A percentile compares a stretch with the other conserved stretches of the same genome.
These are phyloP conservation scores for Akanthomyces dipterigenus DNA, from an alignment of 2,329 filamentous ascomycete species.

Conservation along the genomic window DNA sequence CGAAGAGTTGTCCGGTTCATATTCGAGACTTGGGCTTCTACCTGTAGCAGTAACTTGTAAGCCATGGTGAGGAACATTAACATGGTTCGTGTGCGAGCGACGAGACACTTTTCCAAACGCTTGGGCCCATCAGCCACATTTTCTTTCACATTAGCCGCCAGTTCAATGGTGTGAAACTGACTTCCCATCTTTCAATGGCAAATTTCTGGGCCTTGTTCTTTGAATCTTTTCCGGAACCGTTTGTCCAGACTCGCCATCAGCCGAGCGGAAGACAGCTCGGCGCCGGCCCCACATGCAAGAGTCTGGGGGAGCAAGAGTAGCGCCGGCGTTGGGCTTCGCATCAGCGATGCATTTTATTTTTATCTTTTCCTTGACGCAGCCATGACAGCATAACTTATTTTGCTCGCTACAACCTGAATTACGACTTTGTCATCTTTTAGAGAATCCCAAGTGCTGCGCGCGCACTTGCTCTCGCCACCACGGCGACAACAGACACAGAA, in stretches of 20 bases:
- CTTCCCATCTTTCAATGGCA: background rate
- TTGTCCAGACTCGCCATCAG: background rate
- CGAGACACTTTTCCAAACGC: background rate
- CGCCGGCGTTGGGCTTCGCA: background rate
- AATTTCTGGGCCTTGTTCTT: background rate
- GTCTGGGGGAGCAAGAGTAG: slow-evolving; percentile 10
- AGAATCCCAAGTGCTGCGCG: background rate
- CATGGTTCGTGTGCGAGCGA: background rate
- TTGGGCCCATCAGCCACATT: too few species aligned
- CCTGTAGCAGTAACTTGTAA: background rate
- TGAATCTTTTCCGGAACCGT: background rate
- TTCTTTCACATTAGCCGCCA: background rate
- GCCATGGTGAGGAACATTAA: background rate
- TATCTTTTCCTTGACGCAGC: background rate
- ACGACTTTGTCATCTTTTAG: too few species aligned
- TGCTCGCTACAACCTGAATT: background rate
- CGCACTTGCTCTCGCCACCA: background rate
- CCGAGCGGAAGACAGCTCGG: background rate
- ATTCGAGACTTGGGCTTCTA: background rate
- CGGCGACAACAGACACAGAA: background rate
- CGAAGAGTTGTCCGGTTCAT: background rate
- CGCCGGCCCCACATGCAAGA: slow-evolving; percentile 2
- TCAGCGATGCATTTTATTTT: background rate
- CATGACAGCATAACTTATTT: background rate
- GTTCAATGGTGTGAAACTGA: background rate